Base-by-base conservation (phyloP, 2,329 filamentous ascomycete species). In the Colletotrichum somersetense region DNA sequence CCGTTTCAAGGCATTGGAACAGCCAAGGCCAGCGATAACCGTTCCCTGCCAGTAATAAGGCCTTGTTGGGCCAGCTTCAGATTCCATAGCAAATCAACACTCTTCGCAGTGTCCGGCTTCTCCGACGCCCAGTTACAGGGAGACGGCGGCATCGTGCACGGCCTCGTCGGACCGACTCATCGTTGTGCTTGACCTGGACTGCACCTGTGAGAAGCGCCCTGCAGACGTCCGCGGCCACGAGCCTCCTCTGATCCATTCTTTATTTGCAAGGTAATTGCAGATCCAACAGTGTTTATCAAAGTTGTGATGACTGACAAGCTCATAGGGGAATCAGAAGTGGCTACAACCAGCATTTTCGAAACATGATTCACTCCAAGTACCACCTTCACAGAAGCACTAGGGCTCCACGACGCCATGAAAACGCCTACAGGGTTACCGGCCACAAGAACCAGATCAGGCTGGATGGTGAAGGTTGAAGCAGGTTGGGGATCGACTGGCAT, bases 211-310 rank as follows among this genome's bases (percentile, higher is more conserved):
- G 10, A 72, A 76, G 52, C 73, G 65, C 1, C 14, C 59, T 1
- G 73, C 75, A 10, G 67, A 75, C 5, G 69, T 77, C 0, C 73
- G 35, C 23, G 72, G 79, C 18, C 72, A 82, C 73, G 84, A 84
- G 77, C 5, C 75, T 83, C 2, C 16, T 5, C 3, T 16, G 38
- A 5, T 30, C 30, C 30, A 4, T 30, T 30, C 30, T 30, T 30
- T 3, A 30, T 30, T 30, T 3, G 30, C 30, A 20, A 11, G 35
- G 26, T 57, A 40, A 23, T 12, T 57, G 1, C 20, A 40, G 18
- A 20, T 35, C 3, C 20, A 57, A 57, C 23, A 23, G 4, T 11
- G 3, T 23, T 23, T 23, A 23, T 57, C 42, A 58, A 30, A 58
- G n/a, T 58, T 30, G 7, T 44, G 16, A 14, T 44, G 6, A 14